A percentile compares a stretch with the other conserved stretches of the same genome.
Evolutionary conservation across 176 grass and related monocot genomes (phyloP).

Genomic region (Poa annua): DNA sequence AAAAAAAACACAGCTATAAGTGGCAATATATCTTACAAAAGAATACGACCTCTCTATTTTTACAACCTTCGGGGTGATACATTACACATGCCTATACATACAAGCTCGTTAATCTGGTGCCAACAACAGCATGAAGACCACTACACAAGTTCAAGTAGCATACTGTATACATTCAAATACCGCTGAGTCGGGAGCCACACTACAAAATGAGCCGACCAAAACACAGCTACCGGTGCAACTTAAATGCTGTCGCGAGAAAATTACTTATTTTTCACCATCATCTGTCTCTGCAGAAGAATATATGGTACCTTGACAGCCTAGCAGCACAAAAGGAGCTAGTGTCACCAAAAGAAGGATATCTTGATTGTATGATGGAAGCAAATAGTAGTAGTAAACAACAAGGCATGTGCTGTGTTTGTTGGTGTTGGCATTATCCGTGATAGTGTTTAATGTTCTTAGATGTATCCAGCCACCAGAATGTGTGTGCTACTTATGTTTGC

Average conservation of each 20-base stretch:
- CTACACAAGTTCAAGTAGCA: neutral
- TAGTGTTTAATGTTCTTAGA: neutral
- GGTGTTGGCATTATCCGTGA: neutral
- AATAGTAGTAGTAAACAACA: neutral
- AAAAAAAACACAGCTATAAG: neutral
- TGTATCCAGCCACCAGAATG: neutral
- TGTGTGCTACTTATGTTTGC: neutral
- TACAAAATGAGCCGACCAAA: conserved; percentile 39
- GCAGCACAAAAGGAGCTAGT: conserved; percentile 13
- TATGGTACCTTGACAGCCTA: neutral
- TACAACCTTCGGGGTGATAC: conserved; percentile 21
- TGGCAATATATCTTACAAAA: neutral
- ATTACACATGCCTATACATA: conserved; percentile 10
- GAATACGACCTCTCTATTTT: conserved; percentile 29
- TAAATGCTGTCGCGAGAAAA: neutral
- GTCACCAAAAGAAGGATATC: conserved; percentile 29
- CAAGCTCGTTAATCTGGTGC: neutral
- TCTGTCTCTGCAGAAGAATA: conserved; percentile 9
- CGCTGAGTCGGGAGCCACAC: conserved; percentile 12
- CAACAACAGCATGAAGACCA: neutral
- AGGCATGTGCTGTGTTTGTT: conserved; percentile 6
- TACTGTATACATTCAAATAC: neutral
- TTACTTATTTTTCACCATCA: conserved; percentile 40
- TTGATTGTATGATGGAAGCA: neutral
- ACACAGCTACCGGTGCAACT: conserved; percentile 25